Evolutionary conservation across 305 asterid species (phyloP), one percentile per base, ranked within the genome.

Genomic region (Plantago coronopus): DNA sequence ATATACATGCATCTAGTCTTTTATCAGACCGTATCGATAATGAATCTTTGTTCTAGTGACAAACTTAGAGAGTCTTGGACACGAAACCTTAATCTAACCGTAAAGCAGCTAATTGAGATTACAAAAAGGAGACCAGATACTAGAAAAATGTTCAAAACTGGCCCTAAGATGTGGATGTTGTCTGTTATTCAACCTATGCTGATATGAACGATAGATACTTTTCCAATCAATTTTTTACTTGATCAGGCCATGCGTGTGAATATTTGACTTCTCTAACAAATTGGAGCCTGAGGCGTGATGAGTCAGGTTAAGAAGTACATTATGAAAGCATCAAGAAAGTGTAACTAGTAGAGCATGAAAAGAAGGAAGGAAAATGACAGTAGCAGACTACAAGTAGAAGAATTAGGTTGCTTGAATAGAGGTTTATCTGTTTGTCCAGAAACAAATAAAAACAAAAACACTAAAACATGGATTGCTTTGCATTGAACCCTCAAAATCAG

Each of bases 401-500:
- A 38, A 53, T 25, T 42, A n/a, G 22, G 17, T 42, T 56, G 23
- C 50, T 42, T 19, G 3, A 21, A 58, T 14, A 22, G 63, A 40
- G 21, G 21, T 31, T 38, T 38, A 38, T 38, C 12, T 38, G 43
- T 38, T 38, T 38, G 43, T 38, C 12, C 20, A 34, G 50, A 57
- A 58, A 31, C 54, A 57, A 17, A 25, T 38, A 42, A 25, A 60
- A 54, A 54, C 22, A 34, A 63, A 12, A 59, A 8, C 54, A 61
- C 18, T 69, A 78, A 77, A 66, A 69, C 55, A 69, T 56, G 13
- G 57, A 61, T 38, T 38, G 43, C 43, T 11, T 38, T 38, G 43
- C 78, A 79, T 78, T 82, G 77, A 80, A 83, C 81, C 82, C 79
- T 69, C 70, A 68, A 83, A 74, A 57, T 17, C 62, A 59, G 59